Base-by-base conservation (phyloP, 495 filamentous ascomycete species). In the Aspergillus cavernicola region DNA sequence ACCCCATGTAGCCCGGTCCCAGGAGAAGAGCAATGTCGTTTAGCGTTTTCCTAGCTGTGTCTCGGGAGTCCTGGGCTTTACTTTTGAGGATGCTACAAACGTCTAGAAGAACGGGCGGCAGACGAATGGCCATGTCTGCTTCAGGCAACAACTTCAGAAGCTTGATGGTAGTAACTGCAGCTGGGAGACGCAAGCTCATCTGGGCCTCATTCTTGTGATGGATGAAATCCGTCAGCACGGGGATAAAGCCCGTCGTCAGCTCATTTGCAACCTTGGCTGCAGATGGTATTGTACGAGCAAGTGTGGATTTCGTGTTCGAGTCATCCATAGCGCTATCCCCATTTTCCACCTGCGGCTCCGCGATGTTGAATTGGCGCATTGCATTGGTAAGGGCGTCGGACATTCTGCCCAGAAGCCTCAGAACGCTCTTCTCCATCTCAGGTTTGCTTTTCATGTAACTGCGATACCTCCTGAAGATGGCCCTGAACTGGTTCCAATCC, bases 181-280 rank as follows among this genome's bases (percentile, higher is more conserved):
- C 85, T 2, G 90, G 91, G 45, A 95, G 84, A 58, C 93, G 88
- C 44, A 92, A 79, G 70, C 90, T 93, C 69, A 97, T 93, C 15
- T 87, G 88, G 1, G 89, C 82, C 68, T 97, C 91, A 51, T 97
- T 88, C 69, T 97, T 97, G 60, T 92, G 84, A 57, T 96, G 91
- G 33, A 99, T 82, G 65, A 95, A 93, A 18, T 81, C 78, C 9
- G 81, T 79, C 43, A 97, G 69, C 32, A 83, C 78, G 2, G 92
- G 89, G 19, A 96, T 76, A 55, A 96, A 85, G 53, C 82, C 84
- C 13, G 82, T 82, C 4, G 79, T 77, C 32, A 97, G 72, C 58
- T 96, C 91, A 4, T 80, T 78, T 4, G 83, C 77, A 20, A 96
- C 73, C 67, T 89, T 90, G 36, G 82, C 69, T 51, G 83, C 66